Base-by-base conservation (phyloP, 2,329 filamentous ascomycete genomes). In the Dendrostoma leiphaemia region DNA sequence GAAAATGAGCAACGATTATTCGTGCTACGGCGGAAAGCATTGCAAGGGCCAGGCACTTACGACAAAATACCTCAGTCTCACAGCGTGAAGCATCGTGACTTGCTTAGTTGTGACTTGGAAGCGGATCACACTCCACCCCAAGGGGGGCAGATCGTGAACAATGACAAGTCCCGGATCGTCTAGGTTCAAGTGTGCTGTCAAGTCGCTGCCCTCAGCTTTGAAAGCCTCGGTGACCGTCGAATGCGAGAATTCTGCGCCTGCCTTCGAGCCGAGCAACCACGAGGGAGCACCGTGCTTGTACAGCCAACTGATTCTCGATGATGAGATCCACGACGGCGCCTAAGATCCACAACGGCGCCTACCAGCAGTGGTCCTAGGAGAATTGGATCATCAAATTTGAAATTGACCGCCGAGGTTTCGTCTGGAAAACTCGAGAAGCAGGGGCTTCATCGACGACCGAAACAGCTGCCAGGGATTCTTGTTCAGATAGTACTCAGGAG, bases 271-370 rank as follows among this genome's bases (percentile, higher is more conserved):
- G 2, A 64, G 48, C 1, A 64, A 43, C 60, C 57, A 64, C 1
- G 59, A 52, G 4, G 62, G 54, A 5, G 57, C 56, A 1, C 56
- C 60, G 41, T 62, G 62, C 53, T 63, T 64, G 47, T 64, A 64
- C 7, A 64, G 46, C 4, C 37, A 54, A 31, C 3, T 12, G 21
- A 23, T 54, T 54, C 38, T 45, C 17, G 9, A 54, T 50, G 23
- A 54, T 45, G 1, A 54, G 17, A n/a, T 54, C 57, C 10, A 62
- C 54, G 3, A 64, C 57, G 6, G 54, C 57, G 4, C 60, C 60
- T 2, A n/a, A n/a, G n/a, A n/a, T n/a, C n/a, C n/a, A n/a, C n/a
- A n/a, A n/a, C n/a, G n/a, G n/a, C n/a, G n/a, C n/a, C n/a, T n/a
- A 13, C 46, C 0, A 29, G 44, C 19, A 50, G 23, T 1, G 19